Conservation (phyloP, 257 asterid genomes). For the Thymus quinquecostatus region DNA sequence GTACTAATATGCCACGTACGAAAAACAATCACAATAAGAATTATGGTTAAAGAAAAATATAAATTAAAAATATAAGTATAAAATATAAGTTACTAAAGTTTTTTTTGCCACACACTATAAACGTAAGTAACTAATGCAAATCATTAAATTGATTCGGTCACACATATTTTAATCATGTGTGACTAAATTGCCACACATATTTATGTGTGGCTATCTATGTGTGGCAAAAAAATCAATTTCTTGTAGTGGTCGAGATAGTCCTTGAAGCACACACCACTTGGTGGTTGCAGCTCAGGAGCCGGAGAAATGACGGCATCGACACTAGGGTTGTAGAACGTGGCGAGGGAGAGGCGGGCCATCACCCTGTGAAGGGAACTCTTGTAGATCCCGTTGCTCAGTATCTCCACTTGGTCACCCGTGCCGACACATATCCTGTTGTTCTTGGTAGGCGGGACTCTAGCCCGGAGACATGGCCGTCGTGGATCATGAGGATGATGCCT, state of each 20-base stretch:
- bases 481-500: slow-evolving; percentile 82
- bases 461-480: slow-evolving; percentile 86
- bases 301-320: slow-evolving; percentile 81
- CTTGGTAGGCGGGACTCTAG: slow-evolving; percentile 84
- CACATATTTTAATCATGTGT: too few species aligned
- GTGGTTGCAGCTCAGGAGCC: slow-evolving; percentile 63
- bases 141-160: too few species aligned
- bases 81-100: too few species aligned
- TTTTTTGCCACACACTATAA: too few species aligned
- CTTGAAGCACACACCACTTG: slow-evolving; percentile 51
- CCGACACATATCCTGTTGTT: slow-evolving; percentile 72
- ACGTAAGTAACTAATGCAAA: too few species aligned
- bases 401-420: slow-evolving; percentile 80
- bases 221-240: too few species aligned
- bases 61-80: too few species aligned
- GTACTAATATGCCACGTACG: too few species aligned
- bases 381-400: slow-evolving; percentile 74
- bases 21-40: too few species aligned
- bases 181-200: too few species aligned
- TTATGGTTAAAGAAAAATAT: too few species aligned
- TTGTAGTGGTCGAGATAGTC: slow-evolving; percentile 68
- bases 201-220: too few species aligned
- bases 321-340: slow-evolving; percentile 88
- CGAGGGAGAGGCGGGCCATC: slow-evolving; percentile 73
- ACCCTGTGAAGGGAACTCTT: slow-evolving; percentile 78